Evolutionary conservation across 768 basidiomycete genomes (phyloP).

Genomic region (Phaeotremella fagi): DNA sequence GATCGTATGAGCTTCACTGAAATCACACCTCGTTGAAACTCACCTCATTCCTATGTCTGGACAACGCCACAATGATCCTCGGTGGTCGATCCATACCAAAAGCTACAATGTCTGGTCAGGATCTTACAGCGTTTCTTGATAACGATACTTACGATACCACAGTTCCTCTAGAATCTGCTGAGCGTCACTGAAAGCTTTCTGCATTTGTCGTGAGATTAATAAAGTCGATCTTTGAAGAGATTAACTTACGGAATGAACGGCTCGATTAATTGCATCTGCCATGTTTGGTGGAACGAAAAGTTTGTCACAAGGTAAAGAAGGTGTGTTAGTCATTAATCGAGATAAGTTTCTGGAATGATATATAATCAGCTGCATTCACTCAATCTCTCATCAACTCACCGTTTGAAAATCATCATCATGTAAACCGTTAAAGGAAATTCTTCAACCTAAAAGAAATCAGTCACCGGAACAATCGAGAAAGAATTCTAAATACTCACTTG

Average conservation of each 20-base stretch:
- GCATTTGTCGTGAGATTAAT: neutral
- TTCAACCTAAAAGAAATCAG: slow-evolving; percentile 20
- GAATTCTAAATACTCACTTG: slow-evolving; percentile 25
- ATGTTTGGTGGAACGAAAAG: slow-evolving; percentile 46
- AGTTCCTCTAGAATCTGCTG: slow-evolving; percentile 43
- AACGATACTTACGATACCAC: slow-evolving; percentile 39
- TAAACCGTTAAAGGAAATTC: slow-evolving; percentile 45
- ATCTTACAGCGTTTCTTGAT: neutral
- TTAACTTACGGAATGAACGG: slow-evolving; percentile 42
- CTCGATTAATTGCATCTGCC: slow-evolving; percentile 44
- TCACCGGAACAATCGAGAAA: neutral
- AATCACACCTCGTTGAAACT: neutral
- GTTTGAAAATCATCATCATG: slow-evolving; percentile 46
- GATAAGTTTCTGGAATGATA: slow-evolving; percentile 13
- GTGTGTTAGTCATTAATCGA: slow-evolving; percentile 31
- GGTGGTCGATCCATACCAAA: slow-evolving; percentile 41
- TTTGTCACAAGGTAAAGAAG: slow-evolving; percentile 41
- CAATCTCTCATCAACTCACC: slow-evolving; percentile 19
- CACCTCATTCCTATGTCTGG: slow-evolving; percentile 43
- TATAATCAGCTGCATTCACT: neutral
- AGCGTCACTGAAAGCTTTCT: slow-evolving; percentile 40
- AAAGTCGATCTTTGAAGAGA: neutral
- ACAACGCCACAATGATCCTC: slow-evolving; percentile 44
- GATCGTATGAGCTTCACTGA: neutral
- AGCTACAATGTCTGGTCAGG: slow-evolving; percentile 14